phyloP scores from a whole-genome alignment of 2,329 filamentous ascomycete species.

The Aspergillus viridinutans region DNA sequence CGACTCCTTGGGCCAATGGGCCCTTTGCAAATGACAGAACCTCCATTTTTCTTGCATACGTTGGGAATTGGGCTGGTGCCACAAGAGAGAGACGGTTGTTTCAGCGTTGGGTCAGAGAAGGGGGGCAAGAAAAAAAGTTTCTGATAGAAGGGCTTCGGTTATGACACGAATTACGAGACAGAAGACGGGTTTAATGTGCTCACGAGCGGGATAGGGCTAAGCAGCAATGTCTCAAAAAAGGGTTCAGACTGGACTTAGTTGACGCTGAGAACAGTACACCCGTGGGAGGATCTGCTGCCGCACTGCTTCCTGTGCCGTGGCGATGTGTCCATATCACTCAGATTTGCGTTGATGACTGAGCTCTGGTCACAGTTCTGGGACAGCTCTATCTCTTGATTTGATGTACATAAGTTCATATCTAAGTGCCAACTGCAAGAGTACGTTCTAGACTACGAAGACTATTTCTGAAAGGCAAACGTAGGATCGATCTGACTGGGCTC shows the following conservation, averaged over 20 bases:
- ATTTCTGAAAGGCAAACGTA: background rate
- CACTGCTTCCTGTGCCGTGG: conserved; percentile 8
- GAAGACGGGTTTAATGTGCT: conserved; percentile 22
- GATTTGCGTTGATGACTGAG: conserved; percentile 9
- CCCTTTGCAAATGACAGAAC: background rate
- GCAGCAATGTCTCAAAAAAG: conserved; percentile 8
- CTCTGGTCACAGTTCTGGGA: conserved; percentile 10
- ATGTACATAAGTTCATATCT: conserved; percentile 33
- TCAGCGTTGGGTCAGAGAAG: background rate
- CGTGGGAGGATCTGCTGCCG: conserved; percentile 3
- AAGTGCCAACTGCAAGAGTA: conserved; percentile 21
- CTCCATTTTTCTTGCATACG: background rate
- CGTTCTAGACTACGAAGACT: conserved; percentile 14
- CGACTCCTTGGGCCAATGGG: background rate
- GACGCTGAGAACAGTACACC: conserved; percentile 4
- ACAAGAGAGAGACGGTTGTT: background rate
- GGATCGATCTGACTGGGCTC: background rate
- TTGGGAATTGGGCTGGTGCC: background rate
- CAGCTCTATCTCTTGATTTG: conserved; percentile 25
- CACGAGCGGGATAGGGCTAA: conserved; percentile 13
- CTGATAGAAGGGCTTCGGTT: conserved; percentile 20
- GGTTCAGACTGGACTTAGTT: conserved; percentile 1
- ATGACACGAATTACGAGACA: conserved; percentile 25
- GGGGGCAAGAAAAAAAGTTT: conserved; percentile 18
- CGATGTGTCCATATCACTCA: conserved; percentile 11